Conservation (phyloP, 2,329 filamentous ascomycete genomes). For the Nothopassalora personata region DNA sequence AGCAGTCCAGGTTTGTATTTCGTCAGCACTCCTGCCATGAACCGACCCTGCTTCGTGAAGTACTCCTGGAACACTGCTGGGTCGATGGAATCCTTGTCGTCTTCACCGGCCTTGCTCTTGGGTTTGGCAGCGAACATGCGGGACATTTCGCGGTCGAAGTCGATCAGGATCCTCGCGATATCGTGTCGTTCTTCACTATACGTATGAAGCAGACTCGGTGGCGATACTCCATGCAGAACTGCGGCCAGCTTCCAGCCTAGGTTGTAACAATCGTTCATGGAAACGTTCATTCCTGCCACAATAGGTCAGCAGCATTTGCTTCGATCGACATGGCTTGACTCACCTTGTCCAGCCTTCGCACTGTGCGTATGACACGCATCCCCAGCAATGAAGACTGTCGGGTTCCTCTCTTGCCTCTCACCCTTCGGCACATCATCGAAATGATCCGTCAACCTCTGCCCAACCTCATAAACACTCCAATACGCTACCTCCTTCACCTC, state of each 20-base stretch:
- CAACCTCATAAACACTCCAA: slow-evolving; percentile 60
- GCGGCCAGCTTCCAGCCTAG: slow-evolving; percentile 52
- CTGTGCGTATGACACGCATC: slow-evolving; percentile 54
- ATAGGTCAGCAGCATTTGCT: too few relatives aligned
- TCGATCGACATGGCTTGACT: too few relatives aligned
- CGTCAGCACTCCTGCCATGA: slow-evolving; percentile 32
- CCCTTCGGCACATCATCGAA: slow-evolving; percentile 58
- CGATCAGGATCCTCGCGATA: slow-evolving; percentile 62
- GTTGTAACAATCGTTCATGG: slow-evolving; percentile 62
- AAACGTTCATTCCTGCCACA: slow-evolving; percentile 64
- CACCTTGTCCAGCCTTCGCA: slow-evolving; percentile 53
- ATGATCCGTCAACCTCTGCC: slow-evolving; percentile 54
- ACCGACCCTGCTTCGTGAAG: slow-evolving; percentile 29
- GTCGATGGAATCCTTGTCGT: slow-evolving; percentile 29
- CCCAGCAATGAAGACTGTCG: slow-evolving; percentile 63
- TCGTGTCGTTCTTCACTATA: slow-evolving; percentile 51
- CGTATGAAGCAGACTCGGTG: slow-evolving; percentile 42
- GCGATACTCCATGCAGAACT: slow-evolving; percentile 37
- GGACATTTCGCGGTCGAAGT: slow-evolving; percentile 47
- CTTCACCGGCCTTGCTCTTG: slow-evolving; percentile 14
- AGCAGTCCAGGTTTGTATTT: slow-evolving; percentile 25
- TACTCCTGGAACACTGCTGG: slow-evolving; percentile 32
- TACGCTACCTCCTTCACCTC: slow-evolving; percentile 60
- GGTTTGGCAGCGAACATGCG: slow-evolving; percentile 42
- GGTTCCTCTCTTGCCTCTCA: slow-evolving; percentile 49